These are phyloP conservation scores for Alternaria arborescens DNA, from an alignment of 2,329 filamentous ascomycete species.

Conservation along the genomic window DNA sequence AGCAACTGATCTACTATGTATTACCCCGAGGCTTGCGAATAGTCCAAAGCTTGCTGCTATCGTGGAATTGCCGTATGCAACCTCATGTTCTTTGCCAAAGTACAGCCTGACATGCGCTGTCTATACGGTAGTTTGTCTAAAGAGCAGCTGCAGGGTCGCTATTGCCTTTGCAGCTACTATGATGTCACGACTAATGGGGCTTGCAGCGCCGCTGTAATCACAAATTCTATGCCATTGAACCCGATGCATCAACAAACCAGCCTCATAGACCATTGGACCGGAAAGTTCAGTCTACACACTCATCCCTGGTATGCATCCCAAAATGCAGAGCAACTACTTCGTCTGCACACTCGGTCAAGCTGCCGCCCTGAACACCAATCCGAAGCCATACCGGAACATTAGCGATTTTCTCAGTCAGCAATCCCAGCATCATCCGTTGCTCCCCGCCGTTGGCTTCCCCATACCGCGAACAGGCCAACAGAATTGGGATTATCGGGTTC, in stretches of 20 bases:
- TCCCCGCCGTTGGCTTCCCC: constrained; percentile 62
- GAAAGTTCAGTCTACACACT: not conserved
- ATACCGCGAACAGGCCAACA: constrained; percentile 29
- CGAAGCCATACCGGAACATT: constrained; percentile 57
- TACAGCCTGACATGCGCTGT: not conserved
- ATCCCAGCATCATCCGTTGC: constrained; percentile 49
- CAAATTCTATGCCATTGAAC: not conserved
- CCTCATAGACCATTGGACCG: constrained; percentile 2
- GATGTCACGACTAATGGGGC: constrained; percentile 40
- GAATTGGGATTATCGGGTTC: constrained; percentile 40
- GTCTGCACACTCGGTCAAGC: constrained; percentile 69
- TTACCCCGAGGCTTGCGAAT: not conserved
- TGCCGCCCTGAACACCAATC: constrained; percentile 45
- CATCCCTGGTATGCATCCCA: not conserved
- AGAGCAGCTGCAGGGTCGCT: constrained; percentile 10
- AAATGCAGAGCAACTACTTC: constrained; percentile 62
- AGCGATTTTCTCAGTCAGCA: constrained; percentile 61
- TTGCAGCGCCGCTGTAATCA: not conserved
- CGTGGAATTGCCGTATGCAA: not conserved
- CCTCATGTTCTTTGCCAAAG: not conserved
- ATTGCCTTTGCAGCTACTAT: constrained; percentile 22
- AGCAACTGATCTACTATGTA: not conserved
- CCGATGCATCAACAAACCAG: not conserved
- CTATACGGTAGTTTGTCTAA: not conserved
- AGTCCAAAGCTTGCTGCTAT: not conserved